phyloP scores from a whole-genome alignment of 2,329 filamentous ascomycete genomes.

The Didymella sp. region DNA sequence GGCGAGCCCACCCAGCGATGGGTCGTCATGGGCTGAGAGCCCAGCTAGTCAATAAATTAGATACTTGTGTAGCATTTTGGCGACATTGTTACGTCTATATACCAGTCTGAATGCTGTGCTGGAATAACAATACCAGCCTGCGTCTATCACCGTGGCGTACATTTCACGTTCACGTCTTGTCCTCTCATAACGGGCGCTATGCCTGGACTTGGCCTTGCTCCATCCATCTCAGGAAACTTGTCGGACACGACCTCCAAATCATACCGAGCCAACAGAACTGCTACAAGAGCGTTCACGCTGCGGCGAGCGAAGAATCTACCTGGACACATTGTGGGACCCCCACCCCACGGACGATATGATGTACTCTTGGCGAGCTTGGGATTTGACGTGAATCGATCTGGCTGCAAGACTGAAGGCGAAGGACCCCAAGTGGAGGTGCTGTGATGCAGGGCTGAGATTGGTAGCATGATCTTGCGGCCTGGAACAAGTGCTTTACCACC shows the following conservation, averaged over 20 bases:
- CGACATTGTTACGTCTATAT: neutral
- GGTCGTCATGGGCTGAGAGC: conserved; percentile 23
- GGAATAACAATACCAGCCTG: neutral
- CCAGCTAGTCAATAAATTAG: conserved; percentile 12
- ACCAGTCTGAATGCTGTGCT: neutral
- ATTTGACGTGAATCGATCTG: neutral
- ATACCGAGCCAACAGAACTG: neutral
- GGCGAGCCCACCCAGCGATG: conserved; percentile 33
- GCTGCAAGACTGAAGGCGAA: neutral
- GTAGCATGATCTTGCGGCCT: neutral
- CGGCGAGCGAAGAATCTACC: neutral
- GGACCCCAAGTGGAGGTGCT: neutral
- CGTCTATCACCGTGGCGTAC: neutral
- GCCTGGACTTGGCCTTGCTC: neutral
- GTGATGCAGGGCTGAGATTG: neutral
- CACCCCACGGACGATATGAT: neutral
- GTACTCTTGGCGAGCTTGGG: neutral
- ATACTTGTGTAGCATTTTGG: neutral
- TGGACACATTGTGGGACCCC: neutral
- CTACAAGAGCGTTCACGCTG: neutral
- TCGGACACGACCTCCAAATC: neutral
- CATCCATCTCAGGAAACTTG: neutral
- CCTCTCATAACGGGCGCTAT: neutral
- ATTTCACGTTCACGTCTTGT: neutral
- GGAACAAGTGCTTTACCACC: neutral